Conservation (phyloP, 2,329 filamentous ascomycete genomes). For the Alternaria ventricosa region DNA sequence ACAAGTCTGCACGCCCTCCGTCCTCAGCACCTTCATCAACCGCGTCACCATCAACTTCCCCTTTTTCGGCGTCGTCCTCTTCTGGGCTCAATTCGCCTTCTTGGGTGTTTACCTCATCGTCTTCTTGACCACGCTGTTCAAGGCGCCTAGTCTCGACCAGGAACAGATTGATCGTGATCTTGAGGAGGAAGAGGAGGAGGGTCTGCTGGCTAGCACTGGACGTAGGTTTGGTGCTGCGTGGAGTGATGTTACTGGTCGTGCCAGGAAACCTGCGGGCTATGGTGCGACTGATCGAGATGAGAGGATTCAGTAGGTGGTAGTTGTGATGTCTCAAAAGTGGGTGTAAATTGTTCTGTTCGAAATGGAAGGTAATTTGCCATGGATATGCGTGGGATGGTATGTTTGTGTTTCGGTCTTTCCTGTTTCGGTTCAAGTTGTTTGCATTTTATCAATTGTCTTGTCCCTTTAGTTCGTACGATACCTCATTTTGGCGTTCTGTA, state of each 20-base stretch:
- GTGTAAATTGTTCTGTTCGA: not conserved
- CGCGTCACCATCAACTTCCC: constrained; percentile 92
- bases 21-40: constrained; percentile 92
- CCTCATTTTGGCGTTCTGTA: not conserved
- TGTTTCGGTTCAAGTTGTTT: not conserved
- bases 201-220: constrained; percentile 82
- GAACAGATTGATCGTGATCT: constrained; percentile 85
- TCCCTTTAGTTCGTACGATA: not conserved
- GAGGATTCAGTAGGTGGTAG: not conserved
- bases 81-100: constrained; percentile 96
- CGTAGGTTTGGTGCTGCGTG: constrained; percentile 84
- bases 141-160: constrained; percentile 77
- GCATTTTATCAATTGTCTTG: not conserved
- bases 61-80: constrained; percentile 89
- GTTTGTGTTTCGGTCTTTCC: not conserved
- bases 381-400: not conserved
- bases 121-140: constrained; percentile 79
- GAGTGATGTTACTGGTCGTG: constrained; percentile 79
- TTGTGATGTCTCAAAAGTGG: not conserved
- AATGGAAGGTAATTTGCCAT: not conserved
- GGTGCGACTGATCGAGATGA: constrained; percentile 32
- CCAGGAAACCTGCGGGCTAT: constrained; percentile 37
- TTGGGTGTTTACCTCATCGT: constrained; percentile 82
- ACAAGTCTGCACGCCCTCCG: constrained; percentile 86
- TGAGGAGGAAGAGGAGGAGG: constrained; percentile 92